Evolutionary conservation across 768 basidiomycete species (phyloP).

Genomic region (Russula ochroleuca): DNA sequence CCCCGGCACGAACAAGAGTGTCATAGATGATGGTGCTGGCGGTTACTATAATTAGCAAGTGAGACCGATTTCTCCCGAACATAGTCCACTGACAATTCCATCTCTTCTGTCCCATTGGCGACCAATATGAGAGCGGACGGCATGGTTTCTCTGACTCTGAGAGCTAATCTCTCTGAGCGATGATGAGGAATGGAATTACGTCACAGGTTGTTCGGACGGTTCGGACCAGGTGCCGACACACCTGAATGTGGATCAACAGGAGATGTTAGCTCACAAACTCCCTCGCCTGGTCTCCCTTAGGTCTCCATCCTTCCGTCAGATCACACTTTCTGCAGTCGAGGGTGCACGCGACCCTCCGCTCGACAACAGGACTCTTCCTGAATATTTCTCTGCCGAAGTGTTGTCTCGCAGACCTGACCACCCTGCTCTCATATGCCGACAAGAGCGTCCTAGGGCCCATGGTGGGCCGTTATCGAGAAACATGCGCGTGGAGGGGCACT

Average conservation of each 20-base stretch:
- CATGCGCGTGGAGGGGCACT: constrained; percentile 44
- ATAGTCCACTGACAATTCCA: constrained; percentile 64
- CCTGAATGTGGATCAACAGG: neutral
- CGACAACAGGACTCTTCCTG: constrained; percentile 49
- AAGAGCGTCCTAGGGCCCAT: constrained; percentile 54
- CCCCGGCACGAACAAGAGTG: constrained; percentile 72
- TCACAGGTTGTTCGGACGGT: neutral
- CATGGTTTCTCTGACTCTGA: constrained; percentile 21
- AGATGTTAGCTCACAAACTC: neutral
- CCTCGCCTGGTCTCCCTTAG: neutral
- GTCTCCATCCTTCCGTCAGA: neutral
- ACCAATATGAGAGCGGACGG: constrained; percentile 67
- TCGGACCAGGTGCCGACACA: neutral
- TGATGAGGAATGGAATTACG: neutral
- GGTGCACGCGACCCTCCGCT: constrained; percentile 57
- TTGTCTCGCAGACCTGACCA: constrained; percentile 44
- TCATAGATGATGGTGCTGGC: constrained; percentile 75
- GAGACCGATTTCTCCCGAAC: neutral
- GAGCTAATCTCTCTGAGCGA: too few species aligned
- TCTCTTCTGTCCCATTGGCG: constrained; percentile 83
- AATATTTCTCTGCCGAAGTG: constrained; percentile 58
- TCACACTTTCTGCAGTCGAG: constrained; percentile 51
- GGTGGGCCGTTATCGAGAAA: constrained; percentile 57
- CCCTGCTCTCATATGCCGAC: constrained; percentile 61
- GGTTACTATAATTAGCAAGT: neutral